Evolutionary conservation across 78 protist species (phyloP).

Genomic region (Tieghemostelium lacteum): DNA sequence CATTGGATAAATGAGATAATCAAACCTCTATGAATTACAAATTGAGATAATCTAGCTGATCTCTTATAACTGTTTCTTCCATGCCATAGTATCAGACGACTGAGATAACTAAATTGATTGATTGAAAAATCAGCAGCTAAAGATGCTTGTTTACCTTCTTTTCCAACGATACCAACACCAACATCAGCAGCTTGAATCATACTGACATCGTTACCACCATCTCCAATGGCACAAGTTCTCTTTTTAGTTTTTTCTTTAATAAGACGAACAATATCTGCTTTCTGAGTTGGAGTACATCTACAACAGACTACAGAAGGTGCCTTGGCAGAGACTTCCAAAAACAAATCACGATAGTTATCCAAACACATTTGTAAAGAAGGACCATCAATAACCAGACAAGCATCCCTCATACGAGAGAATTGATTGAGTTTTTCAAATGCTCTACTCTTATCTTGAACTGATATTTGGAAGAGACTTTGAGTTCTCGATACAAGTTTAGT

Average conservation of each 20-base stretch:
- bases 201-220: slow-evolving; percentile 99
- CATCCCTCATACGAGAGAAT: slow-evolving; percentile 81
- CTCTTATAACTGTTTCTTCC: slow-evolving; percentile 94
- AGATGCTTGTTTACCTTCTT: slow-evolving; percentile 98
- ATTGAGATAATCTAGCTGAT: slow-evolving; percentile 91
- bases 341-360: slow-evolving; percentile 69
- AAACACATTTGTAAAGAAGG: slow-evolving; percentile 86
- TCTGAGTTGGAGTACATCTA: slow-evolving; percentile 97
- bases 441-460: slow-evolving; percentile 45
- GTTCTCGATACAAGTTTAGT: slow-evolving; percentile 85
- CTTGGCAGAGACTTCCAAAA: slow-evolving; percentile 81
- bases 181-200: slow-evolving; percentile 99
- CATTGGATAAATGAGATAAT: slow-evolving; percentile 97
- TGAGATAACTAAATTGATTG: slow-evolving; percentile 89
- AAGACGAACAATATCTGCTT: slow-evolving; percentile 90
- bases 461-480: slow-evolving; percentile 76
- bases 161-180: slow-evolving; percentile 98
- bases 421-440: slow-evolving; percentile 71
- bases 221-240: slow-evolving; percentile 96
- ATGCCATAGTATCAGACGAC: slow-evolving; percentile 92
- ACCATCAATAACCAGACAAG: slow-evolving; percentile 93
- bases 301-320: slow-evolving; percentile 96
- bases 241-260: slow-evolving; percentile 79
- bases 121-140: slow-evolving; percentile 98
- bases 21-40: slow-evolving; percentile 99